These are phyloP conservation scores for Thamnidium elegans DNA, from an alignment of 192 early-diverging fungal species.

Conservation along the genomic window DNA sequence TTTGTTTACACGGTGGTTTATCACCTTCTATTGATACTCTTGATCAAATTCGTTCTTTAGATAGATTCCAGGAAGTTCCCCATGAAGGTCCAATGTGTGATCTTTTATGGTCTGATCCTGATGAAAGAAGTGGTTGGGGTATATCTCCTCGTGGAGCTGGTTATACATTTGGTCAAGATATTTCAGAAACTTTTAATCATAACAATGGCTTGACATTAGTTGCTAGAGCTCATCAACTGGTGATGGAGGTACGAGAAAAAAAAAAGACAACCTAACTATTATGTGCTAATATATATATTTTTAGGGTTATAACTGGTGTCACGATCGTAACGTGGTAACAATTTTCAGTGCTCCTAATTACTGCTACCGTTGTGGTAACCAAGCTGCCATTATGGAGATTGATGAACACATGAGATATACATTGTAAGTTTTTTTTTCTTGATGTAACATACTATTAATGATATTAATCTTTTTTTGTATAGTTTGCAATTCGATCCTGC, in stretches of 20 bases:
- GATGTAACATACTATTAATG: background rate
- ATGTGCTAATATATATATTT: background rate
- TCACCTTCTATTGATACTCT: conserved; percentile 91
- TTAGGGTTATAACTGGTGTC: conserved; percentile 97
- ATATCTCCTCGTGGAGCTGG: conserved; percentile 85
- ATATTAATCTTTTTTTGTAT: background rate
- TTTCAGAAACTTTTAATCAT: conserved; percentile 85
- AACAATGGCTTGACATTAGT: conserved; percentile 96
- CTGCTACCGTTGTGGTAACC: conserved; percentile 99
- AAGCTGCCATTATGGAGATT: conserved; percentile 99
- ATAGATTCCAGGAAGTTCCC: conserved; percentile 91
- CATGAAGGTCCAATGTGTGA: conserved; percentile 87
- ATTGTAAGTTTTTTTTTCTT: conserved; percentile 62
- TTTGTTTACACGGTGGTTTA: conserved; percentile 98
- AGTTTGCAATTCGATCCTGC: conserved; percentile 97
- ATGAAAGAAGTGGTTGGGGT: conserved; percentile 86
- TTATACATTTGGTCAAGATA: conserved; percentile 89
- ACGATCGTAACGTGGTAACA: conserved; percentile 98
- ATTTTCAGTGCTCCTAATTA: conserved; percentile 99
- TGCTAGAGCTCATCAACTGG: conserved; percentile 92
- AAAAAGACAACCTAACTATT: too few species aligned
- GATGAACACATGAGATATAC: conserved; percentile 99
- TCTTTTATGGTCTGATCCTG: conserved; percentile 86
- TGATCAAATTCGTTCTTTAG: conserved; percentile 92
- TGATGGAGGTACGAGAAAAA: conserved; percentile 68